Base-by-base conservation (phyloP, 305 asterid species). In the Solanum aculeatissimum region DNA sequence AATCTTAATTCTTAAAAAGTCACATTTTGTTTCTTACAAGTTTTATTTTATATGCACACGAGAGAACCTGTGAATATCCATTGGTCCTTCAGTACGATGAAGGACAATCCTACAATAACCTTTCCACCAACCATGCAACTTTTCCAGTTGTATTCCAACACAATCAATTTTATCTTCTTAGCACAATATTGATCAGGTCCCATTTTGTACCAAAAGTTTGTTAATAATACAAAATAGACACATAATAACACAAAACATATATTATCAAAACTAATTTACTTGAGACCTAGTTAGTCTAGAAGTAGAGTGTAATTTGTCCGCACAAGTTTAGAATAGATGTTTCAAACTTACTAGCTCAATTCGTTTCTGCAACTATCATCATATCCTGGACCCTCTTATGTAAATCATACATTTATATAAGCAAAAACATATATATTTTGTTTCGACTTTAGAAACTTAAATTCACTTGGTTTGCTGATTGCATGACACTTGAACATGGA, bases 201-300 rank as follows among this genome's bases (percentile, higher is more conserved):
- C 40, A 35, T 6, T 35, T 35, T 5, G 6, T 35, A 35, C 40
- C 40, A 35, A 0, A 35, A 35, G 40, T 6, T 35, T 35, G 7
- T 35, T 35, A 7, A 35, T 35, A 1, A 6, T 0, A n/a, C 40
- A 35, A 35, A 35, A 35, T 1, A 35, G 40, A 35, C 7, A 35
- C 40, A 4, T 5, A 35, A 35, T 35, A 35, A 35, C 40, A 35
- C n/a, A n/a, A n/a, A n/a, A n/a, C n/a, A n/a, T n/a, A 83, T 80
- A 85, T 86, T 63, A 35, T 42, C 74, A 71, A 86, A 81, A 62
- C 84, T 85, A 84, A 83, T 72, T 78, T 81, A 16, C 72, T 77
- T 16, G 84, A 70, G 57, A 77, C 82, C 81, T 78, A 88, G 86
- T 19, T 45, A 83, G 85, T 45, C 85, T 7, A 27, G 86, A 86